Evolutionary conservation across 2,329 filamentous ascomycete species (phyloP), one percentile per base, ranked within the genome.

Genomic region (Coleophoma cylindrospora): DNA sequence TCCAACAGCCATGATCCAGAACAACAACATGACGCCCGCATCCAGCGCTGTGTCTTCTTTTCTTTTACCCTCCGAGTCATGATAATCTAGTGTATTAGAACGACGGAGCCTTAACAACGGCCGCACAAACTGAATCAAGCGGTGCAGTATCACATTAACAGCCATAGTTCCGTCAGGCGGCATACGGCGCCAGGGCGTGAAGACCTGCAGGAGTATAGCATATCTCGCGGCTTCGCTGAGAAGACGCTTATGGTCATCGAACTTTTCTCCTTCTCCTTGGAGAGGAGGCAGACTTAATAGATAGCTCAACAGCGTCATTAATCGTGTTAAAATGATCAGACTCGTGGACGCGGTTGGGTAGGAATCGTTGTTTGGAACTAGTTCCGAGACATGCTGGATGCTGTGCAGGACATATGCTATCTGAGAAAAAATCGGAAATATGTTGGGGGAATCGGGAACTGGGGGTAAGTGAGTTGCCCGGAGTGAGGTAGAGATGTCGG

Each of bases 381-480:
- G 40, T 21, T 52, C 43, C 17, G 50, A 54, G 21, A 56, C 50
- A 40, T 54, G 50, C 27, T 54, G 54, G 9, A 56, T 40, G 14
- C 52, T 52, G 4, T 19, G 41, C 34, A 54, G 37, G 8, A 49
- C 38, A 7, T 40, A 15, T 3, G 53, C 34, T 19, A 54, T 45
- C 6, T 47, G 19, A 15, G 40, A 21, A 2, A 13, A 21, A 9
- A 55, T 12, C 2, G 40, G 36, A 4, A 47, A 27, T 4, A 8
- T 15, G 11, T 7, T 4, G 14, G 47, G 37, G n/a, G 13, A 34
- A 12, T 12, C 5, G 14, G 46, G 41, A 15, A 44, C 37, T 2
- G 43, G 40, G 19, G 37, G 22, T 14, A 40, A 22, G 9, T 48
- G 36, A 34, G 47, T 41, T 6, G 12, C 13, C 6, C 14, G 13